Evolutionary conservation across 2,329 filamentous ascomycete species (phyloP).

Genomic region (Colletotrichum limetticola): DNA sequence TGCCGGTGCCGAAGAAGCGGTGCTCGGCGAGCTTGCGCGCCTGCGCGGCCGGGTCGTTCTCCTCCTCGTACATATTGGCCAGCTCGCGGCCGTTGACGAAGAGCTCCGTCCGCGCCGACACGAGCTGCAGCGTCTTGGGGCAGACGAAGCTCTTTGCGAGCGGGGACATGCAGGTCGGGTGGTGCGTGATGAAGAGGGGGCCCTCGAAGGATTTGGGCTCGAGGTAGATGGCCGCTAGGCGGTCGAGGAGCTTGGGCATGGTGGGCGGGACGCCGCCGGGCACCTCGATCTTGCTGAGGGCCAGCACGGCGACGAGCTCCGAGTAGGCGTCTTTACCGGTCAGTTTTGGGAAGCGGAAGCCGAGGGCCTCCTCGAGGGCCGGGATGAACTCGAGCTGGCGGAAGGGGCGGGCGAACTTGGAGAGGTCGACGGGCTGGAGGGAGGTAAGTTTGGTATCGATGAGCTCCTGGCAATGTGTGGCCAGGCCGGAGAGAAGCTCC

Average conservation of each 20-base stretch:
- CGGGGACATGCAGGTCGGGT: constrained; percentile 90
- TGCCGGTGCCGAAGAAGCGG: constrained; percentile 48
- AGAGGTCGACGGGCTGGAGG: constrained; percentile 59
- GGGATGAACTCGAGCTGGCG: constrained; percentile 83
- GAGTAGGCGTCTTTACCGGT: constrained; percentile 63
- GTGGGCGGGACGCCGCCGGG: constrained; percentile 70
- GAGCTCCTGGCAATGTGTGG: constrained; percentile 59
- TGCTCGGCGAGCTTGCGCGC: constrained; percentile 80
- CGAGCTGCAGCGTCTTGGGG: constrained; percentile 72
- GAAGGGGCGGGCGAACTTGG: constrained; percentile 66
- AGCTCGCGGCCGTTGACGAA: constrained; percentile 85
- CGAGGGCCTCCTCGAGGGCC: constrained; percentile 76
- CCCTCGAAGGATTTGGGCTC: constrained; percentile 76
- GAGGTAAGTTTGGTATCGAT: constrained; percentile 56
- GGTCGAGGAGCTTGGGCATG: constrained; percentile 79
- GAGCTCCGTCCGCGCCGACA: constrained; percentile 86
- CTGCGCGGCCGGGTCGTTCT: constrained; percentile 92
- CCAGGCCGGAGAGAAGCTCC: constrained; percentile 71
- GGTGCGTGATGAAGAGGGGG: constrained; percentile 89
- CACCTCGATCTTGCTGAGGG: constrained; percentile 70
- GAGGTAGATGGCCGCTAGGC: constrained; percentile 79
- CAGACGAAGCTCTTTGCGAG: constrained; percentile 88
- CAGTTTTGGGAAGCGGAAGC: constrained; percentile 73
- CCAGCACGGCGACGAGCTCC: constrained; percentile 63
- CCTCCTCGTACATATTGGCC: constrained; percentile 98